Evolutionary conservation across 1,139 yeast species (phyloP).

Genomic region (Candida tropicalis): DNA sequence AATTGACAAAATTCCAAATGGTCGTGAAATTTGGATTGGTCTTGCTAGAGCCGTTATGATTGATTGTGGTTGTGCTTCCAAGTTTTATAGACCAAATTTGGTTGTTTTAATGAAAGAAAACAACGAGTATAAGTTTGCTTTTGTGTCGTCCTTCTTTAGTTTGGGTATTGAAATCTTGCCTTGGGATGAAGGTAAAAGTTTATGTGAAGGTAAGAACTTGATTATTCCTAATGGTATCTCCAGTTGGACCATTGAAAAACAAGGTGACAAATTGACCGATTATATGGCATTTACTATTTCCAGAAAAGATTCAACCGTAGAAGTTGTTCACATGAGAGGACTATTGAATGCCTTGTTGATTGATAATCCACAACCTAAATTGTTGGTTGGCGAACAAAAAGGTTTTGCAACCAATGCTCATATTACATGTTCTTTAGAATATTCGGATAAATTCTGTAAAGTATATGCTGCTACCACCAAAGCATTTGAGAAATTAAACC

Average conservation of each 20-base stretch:
- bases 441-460: constrained; percentile 28
- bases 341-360: constrained; percentile 24
- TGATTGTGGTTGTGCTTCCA: constrained; percentile 49
- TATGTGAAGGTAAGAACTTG: constrained; percentile 29
- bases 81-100: constrained; percentile 48
- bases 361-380: background rate
- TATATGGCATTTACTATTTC: constrained; percentile 33
- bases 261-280: constrained; percentile 24
- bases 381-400: constrained; percentile 16
- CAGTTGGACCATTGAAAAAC: constrained; percentile 25
- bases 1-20: constrained; percentile 23
- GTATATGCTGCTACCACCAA: constrained; percentile 19
- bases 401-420: constrained; percentile 28
- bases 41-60: constrained; percentile 49
- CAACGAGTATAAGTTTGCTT: constrained; percentile 28
- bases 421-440: constrained; percentile 33
- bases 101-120: constrained; percentile 43
- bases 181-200: constrained; percentile 28
- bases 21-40: constrained; percentile 48
- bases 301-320: constrained; percentile 34
- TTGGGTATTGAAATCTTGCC: constrained; percentile 34
- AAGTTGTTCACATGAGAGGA: constrained; percentile 32
- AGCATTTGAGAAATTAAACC: background rate
- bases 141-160: constrained; percentile 36
- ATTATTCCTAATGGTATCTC: constrained; percentile 42